These are phyloP conservation scores for Kwoniella newhampshirensis DNA, from an alignment of 768 basidiomycete genomes.

Conservation along the genomic window DNA sequence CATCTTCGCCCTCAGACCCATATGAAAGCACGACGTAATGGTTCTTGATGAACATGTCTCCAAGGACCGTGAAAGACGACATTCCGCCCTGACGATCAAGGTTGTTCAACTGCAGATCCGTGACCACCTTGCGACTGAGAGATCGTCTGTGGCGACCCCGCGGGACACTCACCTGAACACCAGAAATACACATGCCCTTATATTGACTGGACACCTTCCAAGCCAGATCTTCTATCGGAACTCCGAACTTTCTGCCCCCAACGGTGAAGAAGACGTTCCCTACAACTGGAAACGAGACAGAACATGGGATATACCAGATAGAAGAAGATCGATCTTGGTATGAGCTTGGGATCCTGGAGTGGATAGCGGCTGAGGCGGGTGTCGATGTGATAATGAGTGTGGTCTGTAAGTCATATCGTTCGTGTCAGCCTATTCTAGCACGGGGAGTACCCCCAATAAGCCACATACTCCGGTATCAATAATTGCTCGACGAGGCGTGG, in stretches of 20 bases:
- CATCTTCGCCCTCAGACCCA: constrained; percentile 6
- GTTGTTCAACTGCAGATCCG: no score
- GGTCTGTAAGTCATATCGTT: constrained; percentile 12
- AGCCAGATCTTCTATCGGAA: constrained; percentile 29
- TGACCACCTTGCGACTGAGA: not conserved
- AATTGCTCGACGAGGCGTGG: constrained; percentile 26
- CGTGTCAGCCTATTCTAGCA: not conserved
- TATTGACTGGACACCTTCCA: constrained; percentile 23
- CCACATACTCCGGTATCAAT: constrained; percentile 27
- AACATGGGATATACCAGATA: constrained; percentile 30
- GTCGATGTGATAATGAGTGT: constrained; percentile 30
- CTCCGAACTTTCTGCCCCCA: constrained; percentile 20
- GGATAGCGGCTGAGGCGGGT: constrained; percentile 14
- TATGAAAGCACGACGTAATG: constrained; percentile 38
- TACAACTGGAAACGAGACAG: constrained; percentile 11
- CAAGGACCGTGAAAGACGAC: constrained; percentile 36
- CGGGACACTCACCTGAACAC: constrained; percentile 33
- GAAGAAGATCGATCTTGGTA: constrained; percentile 10
- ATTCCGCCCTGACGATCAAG: constrained; percentile 32
- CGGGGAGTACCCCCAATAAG: not conserved
- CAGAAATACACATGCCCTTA: constrained; percentile 26
- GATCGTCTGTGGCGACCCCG: no score
- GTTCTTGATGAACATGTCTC: constrained; percentile 47
- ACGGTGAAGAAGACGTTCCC: constrained; percentile 27
- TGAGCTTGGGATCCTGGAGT: constrained; percentile 12